Evolutionary conservation across 805 yeast species (phyloP), one percentile per base, ranked within the genome.

Genomic region (Metschnikowia drakensbergensis): DNA sequence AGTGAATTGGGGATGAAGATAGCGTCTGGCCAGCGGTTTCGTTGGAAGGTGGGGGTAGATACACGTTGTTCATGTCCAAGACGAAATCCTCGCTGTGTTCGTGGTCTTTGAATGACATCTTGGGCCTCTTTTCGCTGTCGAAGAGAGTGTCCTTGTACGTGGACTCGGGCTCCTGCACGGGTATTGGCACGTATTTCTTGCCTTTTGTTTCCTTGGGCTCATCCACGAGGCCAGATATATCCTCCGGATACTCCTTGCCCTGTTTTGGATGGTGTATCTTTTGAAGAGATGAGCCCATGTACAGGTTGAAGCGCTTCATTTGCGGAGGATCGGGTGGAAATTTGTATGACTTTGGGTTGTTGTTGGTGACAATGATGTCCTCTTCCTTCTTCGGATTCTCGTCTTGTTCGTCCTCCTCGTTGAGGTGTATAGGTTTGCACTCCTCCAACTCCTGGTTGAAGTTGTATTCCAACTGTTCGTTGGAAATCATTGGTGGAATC

Each of bases 281-380:
- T 10, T 38, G 38, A 6, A 42, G 45, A 10, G 36, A n/a, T 3
- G 13, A n/a, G 17, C 45, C 38, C 32, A 32, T 34, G n/a, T 42
- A 27, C 38, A 33, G 37, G 28, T 26, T 11, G n/a, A 27, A 32
- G 28, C 30, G 7, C 38, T 34, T 32, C 8, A n/a, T 25, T 39
- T 34, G 47, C 32, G 53, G 50, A 3, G 58, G 47, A 25, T 46
- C 41, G 4, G 75, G 69, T 1, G 87, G 88, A 55, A 83, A 83
- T 60, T 77, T 82, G 63, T 79, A 83, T 3, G 73, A 63, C n/a
- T 65, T 71, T 4, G 81, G 80, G 37, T 63, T 65, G 46, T 67
- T 62, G 31, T 70, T 76, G 4, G 82, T 77, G 8, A 79, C 70
- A 29, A 75, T 69, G 50, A 71, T 79, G 42, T 82, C 85, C 13